Base-by-base conservation (phyloP, 768 basidiomycete species). In the Trametes meyenii region DNA sequence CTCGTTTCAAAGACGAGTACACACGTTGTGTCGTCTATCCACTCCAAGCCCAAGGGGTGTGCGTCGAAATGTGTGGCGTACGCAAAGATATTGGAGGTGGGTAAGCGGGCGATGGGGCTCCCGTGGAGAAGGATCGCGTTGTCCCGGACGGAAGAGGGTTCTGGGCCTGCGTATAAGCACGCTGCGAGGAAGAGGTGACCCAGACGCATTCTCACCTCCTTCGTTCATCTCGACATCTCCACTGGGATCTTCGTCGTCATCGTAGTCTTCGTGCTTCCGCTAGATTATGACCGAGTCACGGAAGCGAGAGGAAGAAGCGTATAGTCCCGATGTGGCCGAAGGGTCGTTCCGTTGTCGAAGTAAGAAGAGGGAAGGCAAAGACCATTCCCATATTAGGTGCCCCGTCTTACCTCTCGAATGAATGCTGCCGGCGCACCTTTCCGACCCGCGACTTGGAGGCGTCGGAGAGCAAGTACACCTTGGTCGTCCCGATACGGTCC, bases 21-120 rank as follows among this genome's bases (percentile, higher is more conserved):
- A 66, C 90, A 93, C 24, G 89, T 92, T 23, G 78, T 87, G 74
- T 94, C 92, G 71, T 92, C 86, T 19, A 94, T 81, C 92, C 92
- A 94, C 75, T 94, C 92, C 8, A 94, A 76, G 8, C 82, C 92
- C 63, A 91, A 80, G 0, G 92, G 92, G 19, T 82, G 78, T 0
- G 85, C 80, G 49, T 89, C 87, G 68, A 90, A 92, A 66, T 93
- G 88, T 1, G 85, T 88, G 35, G 87, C 86, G 67, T 94, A 94
- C 0, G 88, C 91, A 69, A 94, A 94, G 55, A 94, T 80, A 40
- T 88, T 83, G 2, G 84, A 78, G 3, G 92, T 94, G 23, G 90
- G 85, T 10, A 94, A 81, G 66, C 87, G 83, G 4, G 86, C 79
- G 59, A 94, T 90, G 0, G 92, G 89, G 7, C 82, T 69, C 23